These are phyloP conservation scores for Austroboletus niveus DNA, from an alignment of 1,284 basidiomycete species.

Conservation along the genomic window DNA sequence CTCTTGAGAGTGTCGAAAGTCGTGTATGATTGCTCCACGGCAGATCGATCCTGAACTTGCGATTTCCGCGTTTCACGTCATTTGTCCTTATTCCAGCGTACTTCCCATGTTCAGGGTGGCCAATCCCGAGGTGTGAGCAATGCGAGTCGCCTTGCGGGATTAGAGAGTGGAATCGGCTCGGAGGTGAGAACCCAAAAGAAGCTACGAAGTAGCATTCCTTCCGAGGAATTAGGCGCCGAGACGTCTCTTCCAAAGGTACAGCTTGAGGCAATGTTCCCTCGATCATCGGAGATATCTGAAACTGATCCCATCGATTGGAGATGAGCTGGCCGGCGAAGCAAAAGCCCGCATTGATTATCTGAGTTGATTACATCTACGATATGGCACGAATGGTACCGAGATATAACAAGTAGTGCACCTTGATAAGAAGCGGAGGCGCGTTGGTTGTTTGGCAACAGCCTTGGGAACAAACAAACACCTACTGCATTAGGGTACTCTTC, in stretches of 20 bases:
- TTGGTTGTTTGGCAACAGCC: conserved; percentile 26
- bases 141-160: conserved; percentile 7
- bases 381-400: too few species aligned
- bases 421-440: background rate
- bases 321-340: background rate
- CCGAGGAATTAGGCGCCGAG: background rate
- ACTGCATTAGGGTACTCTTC: conserved; percentile 4
- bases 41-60: conserved; percentile 4
- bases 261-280: background rate
- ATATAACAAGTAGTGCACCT: too few species aligned
- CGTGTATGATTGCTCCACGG: background rate
- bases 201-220: background rate
- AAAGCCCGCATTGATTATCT: background rate
- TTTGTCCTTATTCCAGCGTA: background rate
- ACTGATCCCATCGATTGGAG: conserved; percentile 7
- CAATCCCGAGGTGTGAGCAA: background rate
- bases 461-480: conserved; percentile 31
- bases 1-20: background rate
- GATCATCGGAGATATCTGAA: conserved; percentile 9
- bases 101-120: conserved; percentile 22
- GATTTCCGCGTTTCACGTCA: conserved; percentile 1
- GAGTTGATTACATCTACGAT: conserved; percentile 1
- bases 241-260: background rate
- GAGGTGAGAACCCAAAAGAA: background rate
- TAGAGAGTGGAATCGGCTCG: conserved; percentile 2